Evolutionary conservation across 805 yeast species (phyloP), one percentile per base, ranked within the genome.

Genomic region (Saccharomycopsis babjevae): DNA sequence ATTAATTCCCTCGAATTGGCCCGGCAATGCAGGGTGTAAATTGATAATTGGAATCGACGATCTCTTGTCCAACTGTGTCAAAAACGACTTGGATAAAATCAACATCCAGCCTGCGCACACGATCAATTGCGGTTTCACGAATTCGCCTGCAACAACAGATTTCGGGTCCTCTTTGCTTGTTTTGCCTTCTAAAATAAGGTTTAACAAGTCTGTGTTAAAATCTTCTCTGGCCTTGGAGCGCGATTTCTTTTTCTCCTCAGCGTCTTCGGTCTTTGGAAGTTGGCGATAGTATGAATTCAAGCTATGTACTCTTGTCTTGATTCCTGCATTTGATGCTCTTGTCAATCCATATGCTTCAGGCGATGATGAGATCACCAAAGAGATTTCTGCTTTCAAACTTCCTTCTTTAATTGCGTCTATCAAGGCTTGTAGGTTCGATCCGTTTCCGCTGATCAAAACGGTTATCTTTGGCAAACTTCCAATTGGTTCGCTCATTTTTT

Each of bases 51-150:
- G 89, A 34, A 91, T 79, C 1, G 79, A 76, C 2, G 79, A 82
- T 1, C 79, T 71, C 57, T 77, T 82, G 5, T 22, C 28, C 39
- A 92, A 72, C 2, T 92, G 91, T 46, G 76, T 74, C 63, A 94
- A 77, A 66, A 90, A 91, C 22, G 82, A 77, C 3, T 89, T 84
- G 0, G 97, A 88, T 62, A 94, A 77, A 62, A 94, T 94, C 58
- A 94, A 80, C 92, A 94, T 86, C 99, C 99, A 94, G 1, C 99
- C 99, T 4, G 99, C 99, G 74, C 99, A 94, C 5, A 94, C 97
- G 50, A 94, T 84, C 65, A 94, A 77, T 66, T 88, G 89, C 4
- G 98, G 98, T 66, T 79, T 79, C 38, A 71, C 66, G 59, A 82
- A 78, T 1, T 68, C 64, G 32, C 62, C 50, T 7, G 66, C 70